phyloP scores from a whole-genome alignment of 768 basidiomycete genomes.

The Tylopilus sp. region DNA sequence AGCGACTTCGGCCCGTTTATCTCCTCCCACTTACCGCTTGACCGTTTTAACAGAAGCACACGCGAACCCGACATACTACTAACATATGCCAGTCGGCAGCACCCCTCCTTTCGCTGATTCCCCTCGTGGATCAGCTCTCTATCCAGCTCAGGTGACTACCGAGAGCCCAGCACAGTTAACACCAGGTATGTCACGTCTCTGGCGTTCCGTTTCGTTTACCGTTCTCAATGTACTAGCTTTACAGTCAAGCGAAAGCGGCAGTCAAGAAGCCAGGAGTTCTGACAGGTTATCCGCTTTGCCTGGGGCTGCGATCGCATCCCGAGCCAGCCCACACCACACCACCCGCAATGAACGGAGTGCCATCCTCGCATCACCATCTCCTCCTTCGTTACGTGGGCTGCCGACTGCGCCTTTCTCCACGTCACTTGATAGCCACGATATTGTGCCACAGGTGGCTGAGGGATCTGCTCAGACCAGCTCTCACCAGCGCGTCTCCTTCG shows the following conservation, averaged over 20 bases:
- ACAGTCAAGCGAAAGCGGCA: constrained; percentile 3
- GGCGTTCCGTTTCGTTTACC: neutral
- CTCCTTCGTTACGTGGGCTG: constrained; percentile 37
- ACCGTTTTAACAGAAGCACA: neutral
- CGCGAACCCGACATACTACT: neutral
- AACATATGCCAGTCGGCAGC: constrained; percentile 25
- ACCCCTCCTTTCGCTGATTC: constrained; percentile 16
- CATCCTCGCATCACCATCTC: constrained; percentile 41
- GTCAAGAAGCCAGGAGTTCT: constrained; percentile 37
- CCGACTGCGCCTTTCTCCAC: constrained; percentile 15
- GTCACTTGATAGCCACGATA: constrained; percentile 12
- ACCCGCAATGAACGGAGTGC: constrained; percentile 33
- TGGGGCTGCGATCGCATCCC: constrained; percentile 33
- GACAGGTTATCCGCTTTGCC: constrained; percentile 45
- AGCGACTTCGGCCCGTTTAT: neutral
- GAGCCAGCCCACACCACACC: constrained; percentile 30
- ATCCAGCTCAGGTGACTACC: constrained; percentile 3
- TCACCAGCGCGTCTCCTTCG: constrained; percentile 52
- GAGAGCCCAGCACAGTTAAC: neutral
- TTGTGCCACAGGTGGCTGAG: constrained; percentile 32
- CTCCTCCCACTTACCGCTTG: neutral
- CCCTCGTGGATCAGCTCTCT: constrained; percentile 9
- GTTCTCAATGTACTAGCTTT: constrained; percentile 3
- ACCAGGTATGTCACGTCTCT: constrained; percentile 10
- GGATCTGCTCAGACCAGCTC: constrained; percentile 44